Conservation (phyloP, 2,329 filamentous ascomycete genomes). For the Onygenales sp. region DNA sequence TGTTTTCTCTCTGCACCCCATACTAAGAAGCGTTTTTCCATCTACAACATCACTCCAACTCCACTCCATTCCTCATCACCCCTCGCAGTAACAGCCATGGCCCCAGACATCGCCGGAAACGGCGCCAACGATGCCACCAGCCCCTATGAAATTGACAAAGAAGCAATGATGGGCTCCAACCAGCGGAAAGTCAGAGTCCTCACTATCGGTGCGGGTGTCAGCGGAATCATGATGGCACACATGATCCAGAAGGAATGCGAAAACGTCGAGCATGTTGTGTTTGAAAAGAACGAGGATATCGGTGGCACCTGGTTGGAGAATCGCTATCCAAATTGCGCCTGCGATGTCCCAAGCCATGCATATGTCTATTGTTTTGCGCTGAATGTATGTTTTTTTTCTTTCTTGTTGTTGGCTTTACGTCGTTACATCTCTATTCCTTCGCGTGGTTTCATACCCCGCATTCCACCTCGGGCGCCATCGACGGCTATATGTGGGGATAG, state of each 20-base stretch:
- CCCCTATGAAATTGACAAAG: slow-evolving; percentile 9
- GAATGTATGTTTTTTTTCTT: slow-evolving; percentile 17
- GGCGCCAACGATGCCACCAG: not conserved
- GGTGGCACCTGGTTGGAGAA: slow-evolving; percentile 30
- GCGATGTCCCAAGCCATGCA: slow-evolving; percentile 38
- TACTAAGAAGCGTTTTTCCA: too few relatives aligned
- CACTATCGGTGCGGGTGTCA: slow-evolving; percentile 31
- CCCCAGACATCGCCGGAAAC: not conserved
- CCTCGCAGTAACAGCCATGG: not conserved
- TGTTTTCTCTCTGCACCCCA: too few relatives aligned
- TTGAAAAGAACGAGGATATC: slow-evolving; percentile 27
- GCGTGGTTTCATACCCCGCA: not conserved
- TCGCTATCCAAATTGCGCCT: slow-evolving; percentile 31
- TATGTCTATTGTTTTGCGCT: slow-evolving; percentile 38
- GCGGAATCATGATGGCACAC: slow-evolving; percentile 30
- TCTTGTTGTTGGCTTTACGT: not conserved
- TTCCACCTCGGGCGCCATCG: too few relatives aligned
- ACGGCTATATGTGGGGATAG: too few relatives aligned
- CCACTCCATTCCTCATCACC: not conserved
- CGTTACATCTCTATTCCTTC: not conserved
- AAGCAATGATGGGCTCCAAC: slow-evolving; percentile 21
- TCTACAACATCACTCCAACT: too few relatives aligned
- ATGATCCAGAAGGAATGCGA: slow-evolving; percentile 27
- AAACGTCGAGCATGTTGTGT: slow-evolving; percentile 25
- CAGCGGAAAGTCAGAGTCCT: slow-evolving; percentile 36